phyloP scores from a whole-genome alignment of 768 basidiomycete genomes.

The Trametes cubensis region DNA sequence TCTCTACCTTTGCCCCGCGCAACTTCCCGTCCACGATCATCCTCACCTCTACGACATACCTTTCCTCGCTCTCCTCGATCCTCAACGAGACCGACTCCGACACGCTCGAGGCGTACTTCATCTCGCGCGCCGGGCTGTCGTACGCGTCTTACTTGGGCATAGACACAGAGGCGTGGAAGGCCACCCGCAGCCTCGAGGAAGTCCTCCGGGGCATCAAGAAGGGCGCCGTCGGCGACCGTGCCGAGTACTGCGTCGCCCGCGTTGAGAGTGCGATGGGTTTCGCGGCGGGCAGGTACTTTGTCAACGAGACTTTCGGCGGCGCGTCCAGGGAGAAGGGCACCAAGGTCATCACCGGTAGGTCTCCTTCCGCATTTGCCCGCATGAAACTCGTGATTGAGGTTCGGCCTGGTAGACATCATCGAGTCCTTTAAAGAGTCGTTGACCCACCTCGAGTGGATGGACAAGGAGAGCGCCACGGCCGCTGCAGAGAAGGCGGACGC shows the following conservation, averaged over 20 bases:
- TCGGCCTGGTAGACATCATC: slow-evolving; percentile 60
- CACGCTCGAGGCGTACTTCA: slow-evolving; percentile 85
- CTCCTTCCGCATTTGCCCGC: neutral
- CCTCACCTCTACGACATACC: slow-evolving; percentile 80
- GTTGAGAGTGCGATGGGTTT: slow-evolving; percentile 84
- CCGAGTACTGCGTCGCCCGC: slow-evolving; percentile 76
- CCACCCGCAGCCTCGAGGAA: slow-evolving; percentile 69
- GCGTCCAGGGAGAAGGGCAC: slow-evolving; percentile 81
- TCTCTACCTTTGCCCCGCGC: slow-evolving; percentile 81
- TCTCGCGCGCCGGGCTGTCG: slow-evolving; percentile 70
- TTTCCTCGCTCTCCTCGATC: slow-evolving; percentile 65
- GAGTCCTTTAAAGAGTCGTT: slow-evolving; percentile 81
- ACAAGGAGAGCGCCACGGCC: slow-evolving; percentile 73
- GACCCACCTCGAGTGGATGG: slow-evolving; percentile 86
- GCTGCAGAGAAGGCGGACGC: slow-evolving; percentile 87
- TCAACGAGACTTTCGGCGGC: slow-evolving; percentile 78
- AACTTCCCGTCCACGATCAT: slow-evolving; percentile 76
- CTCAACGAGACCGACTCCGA: slow-evolving; percentile 67
- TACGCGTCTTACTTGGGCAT: slow-evolving; percentile 74
- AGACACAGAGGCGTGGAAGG: slow-evolving; percentile 78
- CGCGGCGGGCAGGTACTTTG: slow-evolving; percentile 87
- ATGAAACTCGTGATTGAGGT: neutral
- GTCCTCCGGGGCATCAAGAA: slow-evolving; percentile 82
- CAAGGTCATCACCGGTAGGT: slow-evolving; percentile 74
- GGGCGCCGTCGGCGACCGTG: slow-evolving; percentile 80